phyloP scores from a whole-genome alignment of 768 basidiomycete genomes.

The Xerocomellus chrysenteron region DNA sequence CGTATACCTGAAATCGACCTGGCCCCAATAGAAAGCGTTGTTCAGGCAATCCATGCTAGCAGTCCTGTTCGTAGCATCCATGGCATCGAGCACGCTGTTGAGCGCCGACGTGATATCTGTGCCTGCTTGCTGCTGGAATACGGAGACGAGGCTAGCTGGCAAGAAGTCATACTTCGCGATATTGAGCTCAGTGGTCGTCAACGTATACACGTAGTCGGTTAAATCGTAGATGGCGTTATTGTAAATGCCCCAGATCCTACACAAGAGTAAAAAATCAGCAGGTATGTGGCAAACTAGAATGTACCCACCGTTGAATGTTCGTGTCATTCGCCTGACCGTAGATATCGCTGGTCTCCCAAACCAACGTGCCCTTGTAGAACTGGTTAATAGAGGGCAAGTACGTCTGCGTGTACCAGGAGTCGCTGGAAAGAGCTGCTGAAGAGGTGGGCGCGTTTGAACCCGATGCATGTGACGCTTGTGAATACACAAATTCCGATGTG shows the following conservation, averaged over 20 bases:
- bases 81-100: constrained; percentile 42
- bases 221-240: constrained; percentile 59
- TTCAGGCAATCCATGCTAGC: constrained; percentile 52
- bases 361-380: constrained; percentile 61
- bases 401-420: constrained; percentile 55
- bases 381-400: constrained; percentile 56
- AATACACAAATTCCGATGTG: constrained; percentile 40
- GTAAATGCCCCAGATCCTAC: constrained; percentile 60
- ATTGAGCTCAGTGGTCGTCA: constrained; percentile 42
- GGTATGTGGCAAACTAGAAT: constrained; percentile 8
- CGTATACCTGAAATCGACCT: constrained; percentile 56
- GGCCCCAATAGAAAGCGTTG: constrained; percentile 58
- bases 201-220: constrained; percentile 65
- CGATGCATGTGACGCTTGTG: constrained; percentile 55
- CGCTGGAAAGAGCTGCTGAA: constrained; percentile 35
- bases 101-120: constrained; percentile 56
- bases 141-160: constrained; percentile 43
- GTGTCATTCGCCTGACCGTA: constrained; percentile 37
- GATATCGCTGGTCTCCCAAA: constrained; percentile 44
- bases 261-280: constrained; percentile 5
- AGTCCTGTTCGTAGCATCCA: constrained; percentile 40
- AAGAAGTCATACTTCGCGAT: constrained; percentile 52
- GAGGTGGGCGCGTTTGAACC: constrained; percentile 43
- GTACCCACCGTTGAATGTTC: constrained; percentile 31
- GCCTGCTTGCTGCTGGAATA: constrained; percentile 60